Evolutionary conservation across 306 rosid species (phyloP).

Genomic region (Medicago arabica): DNA sequence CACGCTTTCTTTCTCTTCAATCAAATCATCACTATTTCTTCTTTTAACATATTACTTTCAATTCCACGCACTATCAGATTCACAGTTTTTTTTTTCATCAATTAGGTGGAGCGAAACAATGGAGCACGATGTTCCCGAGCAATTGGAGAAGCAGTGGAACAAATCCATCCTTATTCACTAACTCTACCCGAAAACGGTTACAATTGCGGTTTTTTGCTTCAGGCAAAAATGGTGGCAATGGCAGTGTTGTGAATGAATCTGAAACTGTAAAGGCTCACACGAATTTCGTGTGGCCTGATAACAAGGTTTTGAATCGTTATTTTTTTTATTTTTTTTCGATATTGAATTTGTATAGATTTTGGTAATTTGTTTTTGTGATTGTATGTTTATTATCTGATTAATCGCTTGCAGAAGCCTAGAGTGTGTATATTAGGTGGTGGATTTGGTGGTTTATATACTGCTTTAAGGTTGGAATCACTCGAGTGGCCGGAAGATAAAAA

Average conservation of each 20-base stretch:
- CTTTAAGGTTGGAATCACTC: conserved; percentile 89
- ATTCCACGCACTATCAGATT: background rate
- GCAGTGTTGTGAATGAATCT: conserved; percentile 56
- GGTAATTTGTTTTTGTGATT: conserved; percentile 21
- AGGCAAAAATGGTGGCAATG: conserved; percentile 41
- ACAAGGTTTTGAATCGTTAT: conserved; percentile 51
- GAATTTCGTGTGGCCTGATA: conserved; percentile 71
- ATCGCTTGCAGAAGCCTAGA: conserved; percentile 70
- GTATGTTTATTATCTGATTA: background rate
- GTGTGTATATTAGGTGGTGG: conserved; percentile 97
- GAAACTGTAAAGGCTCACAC: conserved; percentile 52
- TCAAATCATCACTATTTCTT: background rate
- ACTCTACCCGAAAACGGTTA: conserved; percentile 46
- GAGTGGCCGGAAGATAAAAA: conserved; percentile 80
- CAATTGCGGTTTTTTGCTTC: conserved; percentile 52
- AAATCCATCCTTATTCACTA: conserved; percentile 40
- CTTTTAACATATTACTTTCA: background rate
- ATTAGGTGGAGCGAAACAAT: conserved; percentile 55
- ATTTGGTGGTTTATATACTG: conserved; percentile 96
- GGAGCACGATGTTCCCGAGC: conserved; percentile 49
- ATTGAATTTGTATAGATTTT: background rate
- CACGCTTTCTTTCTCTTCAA: conserved; percentile 32
- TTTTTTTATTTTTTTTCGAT: no score
- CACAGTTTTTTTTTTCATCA: background rate
- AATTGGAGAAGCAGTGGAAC: conserved; percentile 43